Conservation (phyloP, 2,329 filamentous ascomycete species). For the Emmonsia crescens region DNA sequence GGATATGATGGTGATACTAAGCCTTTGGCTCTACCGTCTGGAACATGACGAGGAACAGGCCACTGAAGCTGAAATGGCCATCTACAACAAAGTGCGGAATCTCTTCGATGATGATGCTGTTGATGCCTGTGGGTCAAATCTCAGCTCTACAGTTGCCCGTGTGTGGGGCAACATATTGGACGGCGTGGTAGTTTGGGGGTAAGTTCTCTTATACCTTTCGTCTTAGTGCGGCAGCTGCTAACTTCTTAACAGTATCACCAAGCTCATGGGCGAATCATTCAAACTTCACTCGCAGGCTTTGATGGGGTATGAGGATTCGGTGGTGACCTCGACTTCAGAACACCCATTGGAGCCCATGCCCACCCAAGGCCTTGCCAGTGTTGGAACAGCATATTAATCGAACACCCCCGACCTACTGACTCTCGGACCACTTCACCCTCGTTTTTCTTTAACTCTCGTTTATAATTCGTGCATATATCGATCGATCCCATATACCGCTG, state of each 20-base stretch:
- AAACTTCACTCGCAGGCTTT: slow-evolving; percentile 92
- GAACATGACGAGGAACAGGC: slow-evolving; percentile 88
- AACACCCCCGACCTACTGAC: slow-evolving; percentile 9
- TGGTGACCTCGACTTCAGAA: slow-evolving; percentile 16
- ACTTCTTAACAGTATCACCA: slow-evolving; percentile 41
- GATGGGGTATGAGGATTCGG: slow-evolving; percentile 73
- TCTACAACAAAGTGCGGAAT: slow-evolving; percentile 62
- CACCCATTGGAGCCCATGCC: slow-evolving; percentile 34
- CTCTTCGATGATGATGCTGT: slow-evolving; percentile 80
- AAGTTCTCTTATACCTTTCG: slow-evolving; percentile 44
- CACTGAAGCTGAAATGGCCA: slow-evolving; percentile 31
- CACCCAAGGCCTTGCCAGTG: slow-evolving; percentile 33
- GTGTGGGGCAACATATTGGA: slow-evolving; percentile 98
- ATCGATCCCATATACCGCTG: slow-evolving; percentile 11
- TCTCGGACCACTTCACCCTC: slow-evolving; percentile 13
- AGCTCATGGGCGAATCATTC: slow-evolving; percentile 96
- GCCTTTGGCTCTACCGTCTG: slow-evolving; percentile 95
- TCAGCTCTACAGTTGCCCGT: slow-evolving; percentile 90
- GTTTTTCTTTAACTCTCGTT: slow-evolving; percentile 10
- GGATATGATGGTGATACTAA: slow-evolving; percentile 96
- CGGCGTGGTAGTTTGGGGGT: slow-evolving; percentile 99
- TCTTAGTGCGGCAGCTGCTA: slow-evolving; percentile 26
- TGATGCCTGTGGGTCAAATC: slow-evolving; percentile 64
- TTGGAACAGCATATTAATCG: slow-evolving; percentile 32
- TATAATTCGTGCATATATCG: slow-evolving; percentile 10